Evolutionary conservation across 2,329 filamentous ascomycete genomes (phyloP).

Genomic region (Fusarium metavorans): DNA sequence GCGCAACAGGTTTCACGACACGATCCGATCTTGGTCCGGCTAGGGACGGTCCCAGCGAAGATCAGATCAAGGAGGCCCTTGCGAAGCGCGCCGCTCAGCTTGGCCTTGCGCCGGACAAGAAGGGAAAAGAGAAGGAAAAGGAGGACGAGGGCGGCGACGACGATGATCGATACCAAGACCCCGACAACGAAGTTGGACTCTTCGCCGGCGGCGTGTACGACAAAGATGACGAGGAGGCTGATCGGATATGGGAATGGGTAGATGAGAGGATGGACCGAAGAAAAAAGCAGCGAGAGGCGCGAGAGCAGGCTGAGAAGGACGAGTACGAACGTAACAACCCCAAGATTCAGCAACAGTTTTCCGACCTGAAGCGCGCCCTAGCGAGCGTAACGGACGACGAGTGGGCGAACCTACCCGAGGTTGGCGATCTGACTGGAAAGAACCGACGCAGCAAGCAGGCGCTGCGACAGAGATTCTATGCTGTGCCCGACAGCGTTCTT

Average conservation of each 20-base stretch:
- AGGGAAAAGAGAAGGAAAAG: constrained; percentile 77
- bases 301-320: constrained; percentile 89
- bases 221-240: constrained; percentile 96
- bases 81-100: constrained; percentile 92
- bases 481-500: constrained; percentile 94
- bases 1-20: constrained; percentile 97
- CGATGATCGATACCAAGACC: constrained; percentile 90
- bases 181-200: constrained; percentile 95
- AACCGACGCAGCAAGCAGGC: constrained; percentile 89
- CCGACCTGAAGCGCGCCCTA: constrained; percentile 91
- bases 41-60: constrained; percentile 93
- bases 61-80: constrained; percentile 98
- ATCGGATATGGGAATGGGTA: constrained; percentile 93
- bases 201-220: constrained; percentile 97
- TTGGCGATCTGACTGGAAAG: constrained; percentile 95
- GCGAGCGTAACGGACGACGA: constrained; percentile 93
- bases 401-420: constrained; percentile 95
- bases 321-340: constrained; percentile 98
- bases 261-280: constrained; percentile 97
- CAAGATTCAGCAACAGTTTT: constrained; percentile 98
- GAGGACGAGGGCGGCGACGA: constrained; percentile 81
- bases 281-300: constrained; percentile 92
- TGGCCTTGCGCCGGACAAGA: constrained; percentile 75
- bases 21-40: constrained; percentile 96
- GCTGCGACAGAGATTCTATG: constrained; percentile 88